These are phyloP conservation scores for Cercospora sojina DNA, from an alignment of 2,329 filamentous ascomycete genomes.

Conservation along the genomic window DNA sequence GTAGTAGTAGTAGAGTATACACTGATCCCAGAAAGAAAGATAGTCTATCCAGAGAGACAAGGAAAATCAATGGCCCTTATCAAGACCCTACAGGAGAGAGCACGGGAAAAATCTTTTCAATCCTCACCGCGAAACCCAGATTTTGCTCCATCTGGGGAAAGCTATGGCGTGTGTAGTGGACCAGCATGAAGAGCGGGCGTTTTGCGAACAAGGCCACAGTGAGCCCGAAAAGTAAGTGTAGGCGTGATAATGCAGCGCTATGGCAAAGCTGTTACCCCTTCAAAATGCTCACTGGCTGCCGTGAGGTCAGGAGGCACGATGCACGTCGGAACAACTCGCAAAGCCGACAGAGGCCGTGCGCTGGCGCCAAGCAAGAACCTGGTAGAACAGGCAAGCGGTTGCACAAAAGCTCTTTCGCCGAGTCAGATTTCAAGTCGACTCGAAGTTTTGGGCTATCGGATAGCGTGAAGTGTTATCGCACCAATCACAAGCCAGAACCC, in stretches of 20 bases:
- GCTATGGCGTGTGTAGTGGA: conserved; percentile 4
- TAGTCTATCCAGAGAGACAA: not conserved
- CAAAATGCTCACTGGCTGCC: conserved; percentile 16
- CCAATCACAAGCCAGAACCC: not conserved
- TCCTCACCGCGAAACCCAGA: conserved; percentile 13
- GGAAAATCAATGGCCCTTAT: conserved; percentile 14
- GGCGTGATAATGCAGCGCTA: conserved; percentile 15
- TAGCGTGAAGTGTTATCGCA: not conserved
- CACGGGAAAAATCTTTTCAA: conserved; percentile 17
- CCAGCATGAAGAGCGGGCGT: conserved; percentile 6
- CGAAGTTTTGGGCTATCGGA: not conserved
- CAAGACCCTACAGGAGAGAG: conserved; percentile 13
- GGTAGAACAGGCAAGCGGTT: not conserved
- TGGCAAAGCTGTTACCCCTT: conserved; percentile 21
- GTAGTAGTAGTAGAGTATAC: not conserved
- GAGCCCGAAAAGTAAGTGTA: conserved; percentile 22
- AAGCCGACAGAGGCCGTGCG: conserved; percentile 1
- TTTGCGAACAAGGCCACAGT: conserved; percentile 10
- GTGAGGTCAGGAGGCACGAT: conserved; percentile 7
- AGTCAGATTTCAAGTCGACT: not conserved
- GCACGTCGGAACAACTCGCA: conserved; percentile 6
- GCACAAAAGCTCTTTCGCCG: too few relatives aligned
- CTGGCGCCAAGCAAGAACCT: not conserved
- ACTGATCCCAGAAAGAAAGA: not conserved
- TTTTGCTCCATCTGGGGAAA: conserved; percentile 13